Evolutionary conservation across 2,329 filamentous ascomycete species (phyloP).

Genomic region (Nigrograna mackinnonii): DNA sequence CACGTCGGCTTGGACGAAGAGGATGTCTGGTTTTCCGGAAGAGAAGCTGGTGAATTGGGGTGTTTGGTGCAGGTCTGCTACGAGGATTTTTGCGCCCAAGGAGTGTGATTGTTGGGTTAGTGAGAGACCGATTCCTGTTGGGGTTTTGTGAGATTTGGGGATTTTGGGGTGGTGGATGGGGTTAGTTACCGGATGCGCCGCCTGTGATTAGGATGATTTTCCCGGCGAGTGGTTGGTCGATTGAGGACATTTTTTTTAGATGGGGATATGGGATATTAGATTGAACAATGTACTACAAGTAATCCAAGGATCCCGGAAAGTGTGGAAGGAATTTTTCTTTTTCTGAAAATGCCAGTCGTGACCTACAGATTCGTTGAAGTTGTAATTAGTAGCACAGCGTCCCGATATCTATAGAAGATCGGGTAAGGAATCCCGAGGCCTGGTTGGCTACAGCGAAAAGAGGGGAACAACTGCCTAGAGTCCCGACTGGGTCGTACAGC

Average conservation of each 20-base stretch:
- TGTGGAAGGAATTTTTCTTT: neutral
- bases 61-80: constrained; percentile 29
- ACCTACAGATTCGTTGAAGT: neutral
- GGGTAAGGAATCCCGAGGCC: neutral
- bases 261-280: neutral
- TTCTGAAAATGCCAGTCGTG: neutral
- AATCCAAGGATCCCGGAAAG: neutral
- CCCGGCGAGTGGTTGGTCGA: constrained; percentile 32
- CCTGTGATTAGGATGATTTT: constrained; percentile 40
- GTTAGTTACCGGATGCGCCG: constrained; percentile 33
- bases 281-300: neutral
- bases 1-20: constrained; percentile 31
- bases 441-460: neutral
- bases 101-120: constrained; percentile 30
- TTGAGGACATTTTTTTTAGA: constrained; percentile 13
- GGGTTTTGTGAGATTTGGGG: neutral
- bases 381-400: neutral
- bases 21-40: constrained; percentile 15
- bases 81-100: constrained; percentile 24
- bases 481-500: neutral
- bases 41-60: constrained; percentile 21
- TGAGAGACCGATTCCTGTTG: constrained; percentile 34
- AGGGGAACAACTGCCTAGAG: too few relatives aligned
- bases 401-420: too few relatives aligned
- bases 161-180: constrained; percentile 1